Conservation (phyloP, 2,329 filamentous ascomycete species). For the Madurella mycetomatis region DNA sequence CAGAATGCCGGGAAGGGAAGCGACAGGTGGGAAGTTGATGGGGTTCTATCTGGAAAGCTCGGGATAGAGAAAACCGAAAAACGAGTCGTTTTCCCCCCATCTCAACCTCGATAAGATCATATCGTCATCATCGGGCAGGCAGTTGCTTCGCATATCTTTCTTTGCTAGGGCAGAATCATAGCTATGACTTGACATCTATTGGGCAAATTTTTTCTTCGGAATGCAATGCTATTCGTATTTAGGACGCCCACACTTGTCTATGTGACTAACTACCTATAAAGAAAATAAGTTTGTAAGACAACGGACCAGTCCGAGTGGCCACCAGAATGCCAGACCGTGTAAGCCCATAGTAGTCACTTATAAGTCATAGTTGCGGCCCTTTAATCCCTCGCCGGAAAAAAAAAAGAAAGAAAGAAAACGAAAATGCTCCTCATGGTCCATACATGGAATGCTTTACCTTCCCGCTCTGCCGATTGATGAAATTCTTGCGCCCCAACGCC, state of each 20-base stretch:
- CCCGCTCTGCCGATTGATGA: conserved; percentile 1
- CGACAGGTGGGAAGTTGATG: no score
- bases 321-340: no score
- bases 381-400: neutral
- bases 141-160: conserved; percentile 1
- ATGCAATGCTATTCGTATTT: neutral
- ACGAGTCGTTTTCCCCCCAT: no score
- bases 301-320: no score
- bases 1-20: no score
- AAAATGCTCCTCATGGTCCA: neutral
- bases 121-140: no score
- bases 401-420: neutral
- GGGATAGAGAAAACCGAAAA: no score
- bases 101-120: no score
- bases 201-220: neutral
- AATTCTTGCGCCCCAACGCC: conserved; percentile 14
- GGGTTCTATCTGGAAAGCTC: no score
- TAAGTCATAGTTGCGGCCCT: no score
- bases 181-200: neutral
- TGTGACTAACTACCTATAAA: neutral
- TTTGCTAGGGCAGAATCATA: neutral
- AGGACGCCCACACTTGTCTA: neutral
- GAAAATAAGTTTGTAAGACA: no score
- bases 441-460: neutral
- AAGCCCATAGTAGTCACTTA: no score